Conservation (phyloP, 768 basidiomycete species). For the Termitomyces sp. region DNA sequence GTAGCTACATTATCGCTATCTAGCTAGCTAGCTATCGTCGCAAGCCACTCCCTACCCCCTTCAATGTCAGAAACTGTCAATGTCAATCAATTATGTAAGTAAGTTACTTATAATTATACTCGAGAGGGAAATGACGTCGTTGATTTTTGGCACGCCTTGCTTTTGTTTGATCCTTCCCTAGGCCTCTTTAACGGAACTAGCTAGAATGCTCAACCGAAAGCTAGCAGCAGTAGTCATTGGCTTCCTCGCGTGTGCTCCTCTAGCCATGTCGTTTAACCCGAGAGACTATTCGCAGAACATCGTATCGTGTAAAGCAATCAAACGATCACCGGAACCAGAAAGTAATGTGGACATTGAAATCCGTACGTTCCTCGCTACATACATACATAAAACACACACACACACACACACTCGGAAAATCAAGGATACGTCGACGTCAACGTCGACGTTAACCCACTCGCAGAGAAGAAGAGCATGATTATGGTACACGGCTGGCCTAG, state of each 20-base stretch:
- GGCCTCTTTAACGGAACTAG: background rate
- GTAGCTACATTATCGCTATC: too few species aligned
- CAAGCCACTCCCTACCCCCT: too few species aligned
- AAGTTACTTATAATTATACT: too few species aligned
- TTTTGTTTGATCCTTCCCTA: background rate
- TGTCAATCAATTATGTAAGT: background rate
- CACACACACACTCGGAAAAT: background rate
- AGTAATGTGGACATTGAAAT: conserved; percentile 37
- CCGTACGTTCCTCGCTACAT: conserved; percentile 39
- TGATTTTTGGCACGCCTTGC: background rate
- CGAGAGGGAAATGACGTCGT: background rate
- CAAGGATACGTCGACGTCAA: conserved; percentile 65
- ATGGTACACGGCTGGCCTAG: conserved; percentile 81
- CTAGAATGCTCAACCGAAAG: background rate
- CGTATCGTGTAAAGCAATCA: conserved; percentile 35
- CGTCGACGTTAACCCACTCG: too few species aligned
- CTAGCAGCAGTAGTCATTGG: background rate
- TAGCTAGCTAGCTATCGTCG: too few species aligned
- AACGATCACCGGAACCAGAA: conserved; percentile 25
- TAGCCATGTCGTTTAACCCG: conserved; percentile 28
- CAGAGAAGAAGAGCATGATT: conserved; percentile 44
- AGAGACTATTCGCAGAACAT: conserved; percentile 25
- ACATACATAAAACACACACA: too few species aligned
- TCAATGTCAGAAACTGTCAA: background rate
- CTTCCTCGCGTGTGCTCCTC: background rate